Conservation (phyloP, 2,329 filamentous ascomycete species). For the Xylaria multiplex region DNA sequence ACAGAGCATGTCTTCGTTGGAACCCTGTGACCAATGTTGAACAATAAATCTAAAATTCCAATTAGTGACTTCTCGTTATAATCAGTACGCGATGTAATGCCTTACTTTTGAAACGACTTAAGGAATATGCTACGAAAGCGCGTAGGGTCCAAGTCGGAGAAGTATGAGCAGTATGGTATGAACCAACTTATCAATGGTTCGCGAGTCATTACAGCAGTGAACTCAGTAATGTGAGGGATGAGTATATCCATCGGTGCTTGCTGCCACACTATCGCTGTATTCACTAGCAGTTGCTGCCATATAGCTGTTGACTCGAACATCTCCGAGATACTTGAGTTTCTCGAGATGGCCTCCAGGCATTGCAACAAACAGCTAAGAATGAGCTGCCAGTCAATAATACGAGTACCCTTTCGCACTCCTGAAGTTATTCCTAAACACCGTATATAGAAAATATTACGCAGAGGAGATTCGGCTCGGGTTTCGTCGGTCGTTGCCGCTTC, state of each 20-base stretch:
- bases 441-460: constrained; percentile 60
- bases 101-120: constrained; percentile 81
- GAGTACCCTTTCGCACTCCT: constrained; percentile 83
- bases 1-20: constrained; percentile 75
- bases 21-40: constrained; percentile 74
- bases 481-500: constrained; percentile 58
- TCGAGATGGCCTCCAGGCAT: constrained; percentile 61
- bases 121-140: constrained; percentile 83
- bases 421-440: constrained; percentile 73
- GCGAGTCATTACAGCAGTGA: constrained; percentile 72
- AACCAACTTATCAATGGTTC: constrained; percentile 77
- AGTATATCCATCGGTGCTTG: constrained; percentile 82
- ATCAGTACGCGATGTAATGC: not conserved
- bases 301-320: constrained; percentile 51
- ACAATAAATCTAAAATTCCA: constrained; percentile 73
- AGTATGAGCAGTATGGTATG: constrained; percentile 84
- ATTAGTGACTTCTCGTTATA: constrained; percentile 42
- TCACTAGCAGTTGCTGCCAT: constrained; percentile 69
- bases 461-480: constrained; percentile 48
- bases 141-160: constrained; percentile 76
- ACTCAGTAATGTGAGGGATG: constrained; percentile 72
- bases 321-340: constrained; percentile 52
- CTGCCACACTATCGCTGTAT: constrained; percentile 74
- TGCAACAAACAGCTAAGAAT: constrained; percentile 67
- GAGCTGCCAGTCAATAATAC: constrained; percentile 76